These are phyloP conservation scores for Geranium rotundifolium DNA, from an alignment of 345 rosid species.

Conservation along the genomic window DNA sequence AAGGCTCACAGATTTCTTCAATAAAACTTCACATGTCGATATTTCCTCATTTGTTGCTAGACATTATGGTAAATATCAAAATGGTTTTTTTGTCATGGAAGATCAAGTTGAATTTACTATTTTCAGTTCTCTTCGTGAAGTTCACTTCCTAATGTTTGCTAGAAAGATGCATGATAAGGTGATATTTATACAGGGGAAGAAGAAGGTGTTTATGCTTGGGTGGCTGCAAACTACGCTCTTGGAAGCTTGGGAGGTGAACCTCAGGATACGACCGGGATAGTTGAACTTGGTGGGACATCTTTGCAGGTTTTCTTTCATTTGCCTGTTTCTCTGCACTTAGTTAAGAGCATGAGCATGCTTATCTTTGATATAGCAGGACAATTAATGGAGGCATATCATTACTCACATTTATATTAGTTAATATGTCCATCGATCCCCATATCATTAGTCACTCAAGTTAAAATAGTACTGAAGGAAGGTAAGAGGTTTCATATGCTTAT, in stretches of 20 bases:
- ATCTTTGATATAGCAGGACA: neutral
- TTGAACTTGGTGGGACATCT: conserved; percentile 35
- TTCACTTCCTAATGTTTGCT: neutral
- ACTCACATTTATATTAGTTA: neutral
- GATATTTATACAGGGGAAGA: conserved; percentile 23
- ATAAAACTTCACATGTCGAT: no score
- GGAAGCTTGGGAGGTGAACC: conserved; percentile 36
- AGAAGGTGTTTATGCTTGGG: conserved; percentile 30
- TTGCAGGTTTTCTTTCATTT: conserved; percentile 25
- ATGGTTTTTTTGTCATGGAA: no score
- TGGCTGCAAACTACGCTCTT: conserved; percentile 34
- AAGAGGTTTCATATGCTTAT: neutral
- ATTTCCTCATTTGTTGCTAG: no score
- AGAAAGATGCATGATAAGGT: neutral
- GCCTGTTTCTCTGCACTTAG: neutral
- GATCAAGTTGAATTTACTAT: neutral
- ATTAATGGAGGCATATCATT: neutral
- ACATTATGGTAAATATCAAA: no score
- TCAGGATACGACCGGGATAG: conserved; percentile 25
- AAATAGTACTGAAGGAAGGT: neutral
- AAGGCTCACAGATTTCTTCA: no score
- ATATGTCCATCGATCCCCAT: neutral
- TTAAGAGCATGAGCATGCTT: neutral
- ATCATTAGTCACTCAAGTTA: neutral
- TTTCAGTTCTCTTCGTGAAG: neutral